Base-by-base conservation (phyloP, 345 rosid species). In the Rhodamnia argentea region DNA sequence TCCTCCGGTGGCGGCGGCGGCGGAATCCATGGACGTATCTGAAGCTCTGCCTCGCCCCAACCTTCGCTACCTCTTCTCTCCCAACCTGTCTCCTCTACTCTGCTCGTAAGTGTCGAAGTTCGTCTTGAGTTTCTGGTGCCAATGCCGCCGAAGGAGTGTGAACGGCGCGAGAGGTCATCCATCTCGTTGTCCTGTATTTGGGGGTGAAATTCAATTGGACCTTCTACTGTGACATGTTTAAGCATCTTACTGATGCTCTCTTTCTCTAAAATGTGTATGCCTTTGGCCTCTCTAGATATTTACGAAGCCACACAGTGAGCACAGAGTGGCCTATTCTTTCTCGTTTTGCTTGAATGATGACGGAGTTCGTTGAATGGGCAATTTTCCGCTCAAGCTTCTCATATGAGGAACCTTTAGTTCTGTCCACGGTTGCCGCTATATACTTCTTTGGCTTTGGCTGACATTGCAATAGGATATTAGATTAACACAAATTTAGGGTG, bases 11-110 rank as follows among this genome's bases (percentile, higher is more conserved):
- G 84, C 84, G 55, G 29, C 37, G 84, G 32, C 76, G 83, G 86
- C 84, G 44, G 59, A 47, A 12, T 22, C 88, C 88, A 94, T 95
- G 99, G 93, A 92, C 60, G 89, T 93, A 85, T 85, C 87, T 76
- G 93, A 91, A 86, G 85, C 90, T 88, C 87, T 89, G 82, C 88
- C 92, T 59, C 86, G 88, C 91, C 60, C 87, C 47, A 32, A 85
- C 47, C 64, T 58, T 82, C 84, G 83, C 14, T 90, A 92, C 85
- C 89, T 93, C 86, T 86, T 84, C 40, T 51, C 84, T 27, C 84
- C 84, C 59, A 86, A 86, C 82, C 87, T 89, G 22, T 89, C 93
- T 62, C 84, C 52, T 52, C 87, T 92, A 83, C 87, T 94, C 53
- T 91, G 90, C 86, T 86, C 93, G 97, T 94, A 89, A 88, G 96